phyloP scores from a whole-genome alignment of 1,284 basidiomycete species.

The Malassezia restricta region DNA sequence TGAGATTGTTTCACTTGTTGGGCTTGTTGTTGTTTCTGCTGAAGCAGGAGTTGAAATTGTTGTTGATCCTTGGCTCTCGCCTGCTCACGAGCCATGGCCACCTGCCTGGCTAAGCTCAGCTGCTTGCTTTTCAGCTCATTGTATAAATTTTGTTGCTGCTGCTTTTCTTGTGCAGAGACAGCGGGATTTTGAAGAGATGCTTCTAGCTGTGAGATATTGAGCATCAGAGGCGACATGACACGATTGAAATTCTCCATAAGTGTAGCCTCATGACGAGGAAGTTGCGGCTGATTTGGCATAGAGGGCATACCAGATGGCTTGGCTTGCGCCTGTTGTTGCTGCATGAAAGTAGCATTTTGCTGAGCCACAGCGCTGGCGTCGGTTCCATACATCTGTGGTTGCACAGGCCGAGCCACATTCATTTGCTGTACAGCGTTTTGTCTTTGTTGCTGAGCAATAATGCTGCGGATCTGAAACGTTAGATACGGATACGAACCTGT shows the following conservation, averaged over 20 bases:
- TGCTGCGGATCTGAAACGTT: constrained; percentile 19
- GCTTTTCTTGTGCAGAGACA: constrained; percentile 29
- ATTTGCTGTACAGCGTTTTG: constrained; percentile 7
- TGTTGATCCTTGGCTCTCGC: constrained; percentile 28
- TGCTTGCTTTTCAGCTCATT: constrained; percentile 30
- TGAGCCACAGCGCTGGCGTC: background rate
- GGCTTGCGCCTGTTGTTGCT: constrained; percentile 14
- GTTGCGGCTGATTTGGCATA: constrained; percentile 1
- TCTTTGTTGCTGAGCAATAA: constrained; percentile 22
- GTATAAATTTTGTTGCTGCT: constrained; percentile 28
- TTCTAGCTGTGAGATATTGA: constrained; percentile 29
- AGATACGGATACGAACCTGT: background rate
- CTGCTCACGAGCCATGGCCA: constrained; percentile 27
- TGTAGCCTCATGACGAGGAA: constrained; percentile 27
- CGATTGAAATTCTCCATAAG: constrained; percentile 33
- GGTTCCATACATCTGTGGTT: background rate
- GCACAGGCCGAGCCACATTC: constrained; percentile 9
- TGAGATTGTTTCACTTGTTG: background rate
- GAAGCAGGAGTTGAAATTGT: constrained; percentile 15
- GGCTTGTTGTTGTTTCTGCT: constrained; percentile 11
- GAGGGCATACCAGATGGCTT: background rate
- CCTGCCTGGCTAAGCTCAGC: constrained; percentile 30
- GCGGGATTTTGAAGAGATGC: constrained; percentile 22
- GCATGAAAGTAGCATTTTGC: background rate
- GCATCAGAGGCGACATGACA: constrained; percentile 26